Conservation (phyloP, 768 basidiomycete species). For the Russula brevipes region DNA sequence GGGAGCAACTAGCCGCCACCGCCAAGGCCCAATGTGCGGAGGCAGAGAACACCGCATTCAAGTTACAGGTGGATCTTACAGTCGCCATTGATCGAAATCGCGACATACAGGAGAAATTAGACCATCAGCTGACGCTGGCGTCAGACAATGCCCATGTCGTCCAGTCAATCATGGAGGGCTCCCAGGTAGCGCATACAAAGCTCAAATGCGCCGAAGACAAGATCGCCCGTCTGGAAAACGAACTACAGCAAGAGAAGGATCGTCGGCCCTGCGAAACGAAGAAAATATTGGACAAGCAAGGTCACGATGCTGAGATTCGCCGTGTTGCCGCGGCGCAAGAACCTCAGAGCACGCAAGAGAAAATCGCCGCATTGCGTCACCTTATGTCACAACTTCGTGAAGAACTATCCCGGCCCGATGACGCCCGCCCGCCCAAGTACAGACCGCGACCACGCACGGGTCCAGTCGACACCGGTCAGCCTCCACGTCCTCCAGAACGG, state of each 20-base stretch:
- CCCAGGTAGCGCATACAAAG: not conserved
- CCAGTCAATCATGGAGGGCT: not conserved
- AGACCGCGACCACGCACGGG: not conserved
- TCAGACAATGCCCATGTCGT: not conserved
- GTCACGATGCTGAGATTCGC: not conserved
- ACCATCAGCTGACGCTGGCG: not conserved
- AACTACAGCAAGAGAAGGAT: not conserved
- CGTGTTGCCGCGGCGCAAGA: not conserved
- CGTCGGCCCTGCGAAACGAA: not conserved
- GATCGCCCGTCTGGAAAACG: not conserved
- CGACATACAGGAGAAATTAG: not conserved
- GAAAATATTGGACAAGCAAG: conserved; percentile 6
- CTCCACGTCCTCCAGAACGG: not conserved
- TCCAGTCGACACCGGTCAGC: conserved; percentile 3
- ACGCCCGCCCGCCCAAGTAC: not conserved
- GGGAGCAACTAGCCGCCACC: not conserved
- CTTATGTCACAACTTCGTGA: not conserved
- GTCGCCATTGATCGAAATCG: not conserved
- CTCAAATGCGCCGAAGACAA: not conserved
- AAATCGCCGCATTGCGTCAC: not conserved
- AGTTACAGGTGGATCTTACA: not conserved
- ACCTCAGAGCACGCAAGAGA: not conserved
- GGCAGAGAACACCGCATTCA: not conserved
- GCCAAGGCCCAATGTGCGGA: not conserved
- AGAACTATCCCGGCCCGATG: not conserved